Evolutionary conservation across 2,329 filamentous ascomycete genomes (phyloP).

Genomic region (Penicillium sp.): DNA sequence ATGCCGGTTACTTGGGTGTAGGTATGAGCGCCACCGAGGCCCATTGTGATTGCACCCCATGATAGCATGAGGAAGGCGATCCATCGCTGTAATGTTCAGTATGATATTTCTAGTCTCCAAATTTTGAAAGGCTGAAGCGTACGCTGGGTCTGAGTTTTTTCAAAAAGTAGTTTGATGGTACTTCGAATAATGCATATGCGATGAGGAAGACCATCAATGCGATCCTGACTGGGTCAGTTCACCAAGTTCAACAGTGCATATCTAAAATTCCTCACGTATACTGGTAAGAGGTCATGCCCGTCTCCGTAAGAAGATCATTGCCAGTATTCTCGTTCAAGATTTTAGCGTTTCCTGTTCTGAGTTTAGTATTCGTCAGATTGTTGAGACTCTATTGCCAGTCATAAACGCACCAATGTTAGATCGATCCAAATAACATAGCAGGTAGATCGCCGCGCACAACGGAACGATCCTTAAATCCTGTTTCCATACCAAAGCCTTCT

Average conservation of each 20-base stretch:
- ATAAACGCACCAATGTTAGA: slow-evolving; percentile 60
- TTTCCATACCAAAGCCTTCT: slow-evolving; percentile 51
- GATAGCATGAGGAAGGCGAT: slow-evolving; percentile 52
- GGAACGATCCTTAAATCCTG: slow-evolving; percentile 66
- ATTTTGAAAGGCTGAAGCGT: slow-evolving; percentile 1
- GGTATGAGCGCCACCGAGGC: slow-evolving; percentile 46
- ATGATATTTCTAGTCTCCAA: neutral
- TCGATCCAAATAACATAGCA: slow-evolving; percentile 67
- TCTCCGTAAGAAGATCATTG: slow-evolving; percentile 64
- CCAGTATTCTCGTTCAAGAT: slow-evolving; percentile 62
- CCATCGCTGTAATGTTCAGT: slow-evolving; percentile 2
- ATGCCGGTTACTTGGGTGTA: slow-evolving; percentile 47
- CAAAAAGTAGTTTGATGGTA: slow-evolving; percentile 52
- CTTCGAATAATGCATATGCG: slow-evolving; percentile 52
- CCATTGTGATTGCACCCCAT: slow-evolving; percentile 52
- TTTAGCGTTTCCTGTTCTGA: slow-evolving; percentile 55
- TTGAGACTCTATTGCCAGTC: no score
- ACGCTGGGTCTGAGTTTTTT: slow-evolving; percentile 50
- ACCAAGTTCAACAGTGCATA: neutral
- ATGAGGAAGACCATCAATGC: slow-evolving; percentile 51
- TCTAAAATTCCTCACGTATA: slow-evolving; percentile 49
- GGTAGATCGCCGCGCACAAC: slow-evolving; percentile 63
- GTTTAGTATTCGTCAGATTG: slow-evolving; percentile 15
- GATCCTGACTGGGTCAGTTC: slow-evolving; percentile 32
- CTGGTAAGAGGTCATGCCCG: slow-evolving; percentile 61